phyloP scores from a whole-genome alignment of 2,329 filamentous ascomycete species.

The Colletotrichum plurivorum region DNA sequence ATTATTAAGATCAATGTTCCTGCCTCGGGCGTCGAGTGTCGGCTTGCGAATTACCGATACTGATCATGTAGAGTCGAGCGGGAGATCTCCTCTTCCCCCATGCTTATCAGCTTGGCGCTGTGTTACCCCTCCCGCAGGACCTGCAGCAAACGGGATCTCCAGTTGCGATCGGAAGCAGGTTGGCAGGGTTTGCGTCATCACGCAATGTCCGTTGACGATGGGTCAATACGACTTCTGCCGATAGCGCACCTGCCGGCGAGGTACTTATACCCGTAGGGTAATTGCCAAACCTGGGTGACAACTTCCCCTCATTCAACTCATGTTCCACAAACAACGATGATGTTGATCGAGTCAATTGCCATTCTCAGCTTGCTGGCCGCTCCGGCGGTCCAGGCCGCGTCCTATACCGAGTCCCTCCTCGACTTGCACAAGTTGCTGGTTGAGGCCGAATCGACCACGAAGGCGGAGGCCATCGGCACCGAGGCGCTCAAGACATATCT shows the following conservation, averaged over 20 bases:
- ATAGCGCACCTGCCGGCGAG: not conserved
- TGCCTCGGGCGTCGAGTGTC: not conserved
- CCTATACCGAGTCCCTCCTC: constrained; percentile 70
- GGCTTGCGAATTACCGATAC: not conserved
- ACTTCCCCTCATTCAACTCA: not conserved
- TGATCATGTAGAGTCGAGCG: not conserved
- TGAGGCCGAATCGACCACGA: constrained; percentile 79
- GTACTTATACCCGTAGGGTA: not conserved
- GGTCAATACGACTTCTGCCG: constrained; percentile 14
- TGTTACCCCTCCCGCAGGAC: constrained; percentile 18
- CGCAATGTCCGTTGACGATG: constrained; percentile 1
- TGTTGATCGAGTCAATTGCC: not conserved
- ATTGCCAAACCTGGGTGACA: accelerated
- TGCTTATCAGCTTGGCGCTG: constrained; percentile 25
- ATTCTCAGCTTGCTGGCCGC: not conserved
- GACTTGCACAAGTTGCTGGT: constrained; percentile 83
- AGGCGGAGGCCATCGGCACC: constrained; percentile 77
- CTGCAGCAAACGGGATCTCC: constrained; percentile 10
- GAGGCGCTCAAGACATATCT: constrained; percentile 79
- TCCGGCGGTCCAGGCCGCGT: constrained; percentile 40
- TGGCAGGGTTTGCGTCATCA: constrained; percentile 24
- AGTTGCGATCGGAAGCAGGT: constrained; percentile 4
- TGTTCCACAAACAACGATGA: constrained; percentile 3
- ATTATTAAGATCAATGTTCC: too few relatives aligned
- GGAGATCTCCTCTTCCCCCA: constrained; percentile 26